Evolutionary conservation across 83 land plant species (phyloP), one percentile per base, ranked within the genome.

Genomic region (Thuja plicata): DNA sequence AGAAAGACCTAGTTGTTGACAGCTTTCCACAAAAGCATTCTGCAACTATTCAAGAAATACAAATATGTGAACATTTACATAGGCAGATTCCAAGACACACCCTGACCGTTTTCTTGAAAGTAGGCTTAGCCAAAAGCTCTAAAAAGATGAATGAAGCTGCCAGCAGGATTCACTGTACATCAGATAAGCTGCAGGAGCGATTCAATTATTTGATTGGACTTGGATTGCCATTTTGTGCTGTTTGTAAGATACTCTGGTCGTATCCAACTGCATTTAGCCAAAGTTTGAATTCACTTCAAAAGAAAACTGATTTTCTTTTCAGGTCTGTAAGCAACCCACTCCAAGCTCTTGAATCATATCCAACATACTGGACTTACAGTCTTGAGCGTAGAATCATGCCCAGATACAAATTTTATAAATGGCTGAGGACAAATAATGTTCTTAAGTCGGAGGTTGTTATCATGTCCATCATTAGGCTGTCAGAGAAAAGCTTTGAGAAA

Each of bases 121-220:
- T 95, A 60, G 96, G 96, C 10, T 92, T 66, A 37, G 71, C 43
- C 5, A 91, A 92, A 88, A 85, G 91, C 83, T 85, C 92, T 8
- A 76, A 90, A 17, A 90, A 90, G 24, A 89, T 95, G 91, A 78
- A 48, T 41, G 50, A 73, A 62, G 92, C 92, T n/a, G 50, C 62
- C 74, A 91, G 87, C 48, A 30, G 71, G 35, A 92, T 90, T 34
- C 85, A 91, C 16, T 92, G 94, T n/a, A 89, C 88, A 84, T 92
- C 91, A 43, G 89, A 45, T 35, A 87, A 90, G 77, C 88, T 95
- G 41, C 93, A 93, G 50, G 93, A 95, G 84, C 88, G 93, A 88
- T 92, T 93, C 82, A 92, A 92, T 74, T 91, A 89, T 84, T 40
- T 94, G 4, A 87, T 94, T 66, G 81, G 91, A 4, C 90, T 90